These are phyloP conservation scores for Paecilomyces sp. DNA, from an alignment of 2,329 filamentous ascomycete species.

Conservation along the genomic window DNA sequence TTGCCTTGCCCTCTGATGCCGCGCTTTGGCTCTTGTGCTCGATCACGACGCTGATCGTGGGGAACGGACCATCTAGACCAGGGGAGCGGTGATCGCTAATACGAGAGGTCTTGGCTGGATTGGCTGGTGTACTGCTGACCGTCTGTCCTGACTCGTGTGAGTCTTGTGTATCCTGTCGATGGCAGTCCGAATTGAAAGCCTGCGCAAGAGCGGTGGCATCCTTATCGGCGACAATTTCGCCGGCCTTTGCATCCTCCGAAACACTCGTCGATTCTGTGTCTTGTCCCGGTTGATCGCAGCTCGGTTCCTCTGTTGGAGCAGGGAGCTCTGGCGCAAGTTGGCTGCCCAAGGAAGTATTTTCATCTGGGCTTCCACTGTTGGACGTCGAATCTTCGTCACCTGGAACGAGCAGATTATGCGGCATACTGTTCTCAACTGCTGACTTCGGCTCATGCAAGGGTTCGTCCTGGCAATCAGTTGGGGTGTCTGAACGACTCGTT, in stretches of 20 bases:
- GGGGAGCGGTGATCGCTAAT: background rate
- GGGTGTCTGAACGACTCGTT: background rate
- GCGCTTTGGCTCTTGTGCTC: constrained; percentile 2
- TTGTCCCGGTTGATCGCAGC: background rate
- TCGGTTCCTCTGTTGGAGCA: background rate
- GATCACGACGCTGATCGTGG: constrained; percentile 1
- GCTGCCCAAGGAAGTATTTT: background rate
- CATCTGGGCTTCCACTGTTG: background rate
- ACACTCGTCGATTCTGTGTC: background rate
- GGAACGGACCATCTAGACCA: background rate
- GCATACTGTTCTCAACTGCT: background rate
- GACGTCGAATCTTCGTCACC: background rate
- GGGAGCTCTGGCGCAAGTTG: background rate
- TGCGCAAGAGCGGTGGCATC: background rate
- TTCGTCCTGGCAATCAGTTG: background rate
- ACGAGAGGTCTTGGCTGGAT: background rate
- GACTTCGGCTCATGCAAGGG: background rate
- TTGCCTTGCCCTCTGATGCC: constrained; percentile 14
- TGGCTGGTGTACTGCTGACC: background rate
- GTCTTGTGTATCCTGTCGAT: background rate
- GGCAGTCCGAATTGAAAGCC: background rate
- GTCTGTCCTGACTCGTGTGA: background rate
- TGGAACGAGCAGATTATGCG: background rate
- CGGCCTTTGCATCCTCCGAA: background rate
- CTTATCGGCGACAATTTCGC: background rate